Conservation (phyloP, 2,329 filamentous ascomycete genomes). For the Whalleya microplaca region DNA sequence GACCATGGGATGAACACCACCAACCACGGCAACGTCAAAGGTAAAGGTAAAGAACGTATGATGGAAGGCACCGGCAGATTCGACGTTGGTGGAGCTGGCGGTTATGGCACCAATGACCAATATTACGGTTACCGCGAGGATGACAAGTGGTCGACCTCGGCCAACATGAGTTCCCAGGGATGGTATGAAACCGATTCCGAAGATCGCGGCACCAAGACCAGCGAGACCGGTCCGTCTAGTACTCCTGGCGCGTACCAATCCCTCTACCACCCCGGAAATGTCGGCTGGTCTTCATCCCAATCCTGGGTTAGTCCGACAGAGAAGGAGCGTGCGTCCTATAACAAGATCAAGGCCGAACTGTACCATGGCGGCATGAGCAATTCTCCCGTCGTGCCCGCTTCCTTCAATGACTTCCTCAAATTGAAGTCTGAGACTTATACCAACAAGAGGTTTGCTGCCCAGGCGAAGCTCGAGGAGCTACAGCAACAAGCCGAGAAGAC, state of each 20-base stretch:
- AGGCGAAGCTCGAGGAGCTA: constrained; percentile 12
- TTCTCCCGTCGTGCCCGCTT: constrained; percentile 44
- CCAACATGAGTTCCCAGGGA: background rate
- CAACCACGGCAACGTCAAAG: background rate
- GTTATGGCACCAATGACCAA: too few relatives aligned
- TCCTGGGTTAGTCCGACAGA: constrained; percentile 42
- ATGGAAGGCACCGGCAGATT: too few relatives aligned
- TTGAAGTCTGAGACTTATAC: constrained; percentile 11
- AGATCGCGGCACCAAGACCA: background rate
- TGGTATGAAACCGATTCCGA: background rate
- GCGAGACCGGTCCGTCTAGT: background rate
- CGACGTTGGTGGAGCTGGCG: too few relatives aligned
- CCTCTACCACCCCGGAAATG: background rate
- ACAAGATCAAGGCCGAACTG: constrained; percentile 42
- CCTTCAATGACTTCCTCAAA: constrained; percentile 33
- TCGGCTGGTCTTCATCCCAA: constrained; percentile 1
- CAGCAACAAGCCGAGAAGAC: constrained; percentile 1
- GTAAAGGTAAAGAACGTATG: too few relatives aligned
- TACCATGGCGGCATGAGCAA: constrained; percentile 41
- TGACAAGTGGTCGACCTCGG: background rate
- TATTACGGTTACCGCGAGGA: too few relatives aligned
- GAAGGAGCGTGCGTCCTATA: constrained; percentile 39
- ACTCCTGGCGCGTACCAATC: background rate
- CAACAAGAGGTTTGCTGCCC: background rate
- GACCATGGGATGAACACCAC: background rate